A percentile compares a stretch with the other conserved stretches of the same genome.
These are phyloP conservation scores for Scheffersomyces stambukii DNA, from an alignment of 1,139 yeast genomes.

Conservation along the genomic window DNA sequence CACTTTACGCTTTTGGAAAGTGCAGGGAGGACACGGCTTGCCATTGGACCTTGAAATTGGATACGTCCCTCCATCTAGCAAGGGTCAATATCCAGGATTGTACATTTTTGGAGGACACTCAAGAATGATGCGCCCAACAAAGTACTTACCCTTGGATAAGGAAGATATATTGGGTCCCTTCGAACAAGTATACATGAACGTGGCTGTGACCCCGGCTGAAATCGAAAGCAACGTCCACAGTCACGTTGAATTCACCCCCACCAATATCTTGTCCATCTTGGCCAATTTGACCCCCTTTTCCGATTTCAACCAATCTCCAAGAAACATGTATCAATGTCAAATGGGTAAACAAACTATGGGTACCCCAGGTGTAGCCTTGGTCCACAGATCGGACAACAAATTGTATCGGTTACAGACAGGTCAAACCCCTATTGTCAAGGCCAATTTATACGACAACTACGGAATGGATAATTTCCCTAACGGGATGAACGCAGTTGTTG, in stretches of 20 bases:
- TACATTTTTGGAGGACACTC: conserved; percentile 88
- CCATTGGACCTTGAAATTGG: conserved; percentile 91
- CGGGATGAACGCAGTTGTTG: conserved; percentile 98
- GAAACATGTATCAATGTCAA: conserved; percentile 99
- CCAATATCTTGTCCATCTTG: conserved; percentile 86
- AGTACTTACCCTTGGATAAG: conserved; percentile 79
- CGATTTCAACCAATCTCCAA: conserved; percentile 97
- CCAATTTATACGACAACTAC: conserved; percentile 88
- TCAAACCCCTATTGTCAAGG: conserved; percentile 96
- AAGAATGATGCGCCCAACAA: conserved; percentile 95
- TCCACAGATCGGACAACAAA: conserved; percentile 92
- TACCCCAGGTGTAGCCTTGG: conserved; percentile 95
- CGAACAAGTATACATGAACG: conserved; percentile 94
- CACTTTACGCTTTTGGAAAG: conserved; percentile 90
- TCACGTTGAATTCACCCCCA: conserved; percentile 93
- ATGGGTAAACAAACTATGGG: conserved; percentile 99
- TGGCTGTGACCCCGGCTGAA: conserved; percentile 94
- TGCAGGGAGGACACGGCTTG: conserved; percentile 69
- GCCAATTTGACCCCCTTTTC: conserved; percentile 97
- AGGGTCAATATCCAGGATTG: conserved; percentile 97
- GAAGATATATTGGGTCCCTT: conserved; percentile 92
- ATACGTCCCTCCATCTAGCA: conserved; percentile 87
- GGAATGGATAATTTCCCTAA: conserved; percentile 99
- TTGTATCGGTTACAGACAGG: conserved; percentile 90
- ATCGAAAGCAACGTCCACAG: conserved; percentile 76